Evolutionary conservation across 2,329 filamentous ascomycete genomes (phyloP), one percentile per base, ranked within the genome.

Genomic region (Apiospora saccharicola): DNA sequence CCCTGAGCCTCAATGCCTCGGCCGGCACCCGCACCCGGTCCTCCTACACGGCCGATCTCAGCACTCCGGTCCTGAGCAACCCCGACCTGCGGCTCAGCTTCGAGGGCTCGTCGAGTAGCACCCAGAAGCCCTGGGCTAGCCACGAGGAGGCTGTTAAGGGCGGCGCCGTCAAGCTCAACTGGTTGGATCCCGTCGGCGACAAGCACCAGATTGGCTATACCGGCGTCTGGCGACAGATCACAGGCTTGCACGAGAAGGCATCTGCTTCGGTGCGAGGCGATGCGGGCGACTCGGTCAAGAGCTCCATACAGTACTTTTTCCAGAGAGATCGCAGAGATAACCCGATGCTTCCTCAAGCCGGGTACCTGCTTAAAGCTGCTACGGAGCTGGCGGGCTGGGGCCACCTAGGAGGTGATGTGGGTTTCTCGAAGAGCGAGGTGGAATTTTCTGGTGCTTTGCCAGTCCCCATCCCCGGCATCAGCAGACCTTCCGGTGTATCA

Each of bases 341-440:
- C 80, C 91, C 95, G 1, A 91, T 97, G 80, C 88, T 99, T 10
- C 95, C 96, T 0, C 92, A 92, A 72, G 87, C 88, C 72, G 96
- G 96, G 43, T 96, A 96, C 81, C 89, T 97, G 76, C 78, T 96
- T 41, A 95, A 94, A 80, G 90, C 93, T 0, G 86, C 91, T 34
- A 90, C 93, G 41, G 96, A 98, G 79, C 81, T 98, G n/a, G 96
- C 96, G 2, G 96, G 96, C 14, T 91, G 93, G 82, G 95, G 96
- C 0, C 91, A 93, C 0, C 85, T 99, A 24, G 90, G 90, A 74
- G 96, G 96, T 51, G 96, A 98, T 78, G 95, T 98, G 1, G 92
- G 93, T n/a, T 98, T 98, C 82, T 94, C 91, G 81, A 99, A 98
- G 83, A 91, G 91, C n/a, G 95, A 98, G 81, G 78, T 96, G 22